Conservation (phyloP, 345 rosid species). For the Eucalyptus lansdowneana region DNA sequence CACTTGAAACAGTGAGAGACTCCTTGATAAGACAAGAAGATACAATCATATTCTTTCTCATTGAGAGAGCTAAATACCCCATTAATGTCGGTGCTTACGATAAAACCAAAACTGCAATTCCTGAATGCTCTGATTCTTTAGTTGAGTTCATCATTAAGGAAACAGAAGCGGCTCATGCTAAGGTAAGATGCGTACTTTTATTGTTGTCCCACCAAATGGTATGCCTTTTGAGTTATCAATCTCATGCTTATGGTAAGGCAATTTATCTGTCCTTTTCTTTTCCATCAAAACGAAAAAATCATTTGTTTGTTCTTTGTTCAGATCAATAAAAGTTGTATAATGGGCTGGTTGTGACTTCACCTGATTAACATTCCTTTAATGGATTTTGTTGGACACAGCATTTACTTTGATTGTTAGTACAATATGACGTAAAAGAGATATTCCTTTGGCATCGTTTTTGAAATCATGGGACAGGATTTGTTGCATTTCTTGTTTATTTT, state of each 20-base stretch:
- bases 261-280: neutral
- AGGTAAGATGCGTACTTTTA: constrained; percentile 12
- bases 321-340: neutral
- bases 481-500: neutral
- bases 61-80: constrained; percentile 73
- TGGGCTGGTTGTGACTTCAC: neutral
- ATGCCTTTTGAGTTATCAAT: neutral
- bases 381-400: neutral
- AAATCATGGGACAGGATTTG: neutral
- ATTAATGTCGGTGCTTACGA: constrained; percentile 29
- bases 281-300: neutral
- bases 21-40: constrained; percentile 81
- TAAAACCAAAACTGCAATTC: constrained; percentile 9
- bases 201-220: neutral
- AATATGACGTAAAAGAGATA: neutral
- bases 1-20: constrained; percentile 48
- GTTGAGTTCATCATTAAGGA: constrained; percentile 36
- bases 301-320: neutral
- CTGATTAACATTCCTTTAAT: neutral
- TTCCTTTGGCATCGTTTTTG: neutral
- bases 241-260: neutral
- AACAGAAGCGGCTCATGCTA: constrained; percentile 54
- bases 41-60: constrained; percentile 50
- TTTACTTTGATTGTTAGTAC: neutral
- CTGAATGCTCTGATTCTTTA: constrained; percentile 35